Evolutionary conservation across 768 basidiomycete genomes (phyloP), one percentile per base, ranked within the genome.

Genomic region (Panus rudis): DNA sequence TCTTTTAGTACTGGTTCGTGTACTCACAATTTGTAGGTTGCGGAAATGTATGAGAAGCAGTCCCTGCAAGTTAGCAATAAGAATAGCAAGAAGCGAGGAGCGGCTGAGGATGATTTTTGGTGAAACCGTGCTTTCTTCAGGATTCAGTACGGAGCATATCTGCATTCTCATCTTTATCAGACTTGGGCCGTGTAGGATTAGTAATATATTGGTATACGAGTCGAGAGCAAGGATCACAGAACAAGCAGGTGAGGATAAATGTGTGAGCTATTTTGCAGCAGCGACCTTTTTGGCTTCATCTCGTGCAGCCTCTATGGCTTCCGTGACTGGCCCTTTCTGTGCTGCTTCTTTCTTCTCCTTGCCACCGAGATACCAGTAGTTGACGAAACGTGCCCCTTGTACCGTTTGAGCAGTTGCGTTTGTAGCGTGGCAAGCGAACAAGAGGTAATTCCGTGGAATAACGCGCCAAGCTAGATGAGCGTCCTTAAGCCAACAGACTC

Each of bases 41-140:
- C 89, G 41, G 92, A 97, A 60, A 92, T 96, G 85, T 97, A 94
- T 62, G 78, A 87, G 62, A 72, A 79, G 43, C 92, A 97, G 62
- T 82, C 79, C 13, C 75, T 93, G 27, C 84, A 75, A 37, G 76
- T 73, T 10, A 75, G 80, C 40, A 83, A 79, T 61, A 87, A 84
- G 66, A 30, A 30, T 10, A 20, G 33, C 6, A 78, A 76, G 51
- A 70, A 66, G 31, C 75, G 74, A 13, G 81, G 75, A 14, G 80
- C 70, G 19, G 71, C 59, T 4, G 84, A 87, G 42, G 87, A 89
- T 60, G 83, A 70, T 20, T 90, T 89, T 63, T 90, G 87, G 87
- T 90, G 43, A 58, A 21, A 24, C 21, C 19, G 28, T 30, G 16
- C 28, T 30, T 30, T 30, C 16, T 30, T 30, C 10, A 30, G 28